Evolutionary conservation across 495 filamentous ascomycete genomes (phyloP).

Genomic region (Penicillium robsamsonii): DNA sequence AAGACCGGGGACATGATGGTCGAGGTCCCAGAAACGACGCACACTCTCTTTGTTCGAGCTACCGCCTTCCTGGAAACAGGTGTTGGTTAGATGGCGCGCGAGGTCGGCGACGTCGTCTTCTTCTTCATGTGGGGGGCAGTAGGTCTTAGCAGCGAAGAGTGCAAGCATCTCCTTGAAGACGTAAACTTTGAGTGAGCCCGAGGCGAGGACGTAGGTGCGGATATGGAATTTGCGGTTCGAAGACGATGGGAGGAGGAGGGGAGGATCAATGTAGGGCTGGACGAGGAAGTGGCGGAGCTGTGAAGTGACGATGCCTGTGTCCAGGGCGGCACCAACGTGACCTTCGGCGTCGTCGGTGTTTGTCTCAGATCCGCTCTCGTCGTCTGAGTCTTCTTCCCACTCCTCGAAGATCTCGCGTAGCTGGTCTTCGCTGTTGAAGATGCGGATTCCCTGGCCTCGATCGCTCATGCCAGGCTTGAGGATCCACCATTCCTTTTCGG

Average conservation of each 20-base stretch:
- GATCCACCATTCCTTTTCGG: slow-evolving; percentile 90
- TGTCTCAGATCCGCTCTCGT: slow-evolving; percentile 33
- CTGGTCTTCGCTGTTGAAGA: slow-evolving; percentile 81
- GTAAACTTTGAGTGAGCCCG: slow-evolving; percentile 75
- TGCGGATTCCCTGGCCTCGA: slow-evolving; percentile 83
- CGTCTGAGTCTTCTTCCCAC: slow-evolving; percentile 67
- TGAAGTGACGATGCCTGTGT: slow-evolving; percentile 67
- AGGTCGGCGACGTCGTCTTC: slow-evolving; percentile 55
- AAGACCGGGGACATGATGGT: slow-evolving; percentile 38
- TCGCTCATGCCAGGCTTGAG: slow-evolving; percentile 97
- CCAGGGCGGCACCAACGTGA: slow-evolving; percentile 27
- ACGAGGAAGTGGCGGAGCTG: slow-evolving; percentile 95
- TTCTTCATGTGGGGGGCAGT: slow-evolving; percentile 48
- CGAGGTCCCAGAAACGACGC: slow-evolving; percentile 67
- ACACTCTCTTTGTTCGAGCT: slow-evolving; percentile 58
- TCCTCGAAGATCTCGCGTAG: slow-evolving; percentile 81
- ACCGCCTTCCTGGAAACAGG: slow-evolving; percentile 74
- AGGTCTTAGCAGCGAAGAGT: slow-evolving; percentile 75
- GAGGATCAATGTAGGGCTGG: slow-evolving; percentile 92
- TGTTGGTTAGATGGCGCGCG: slow-evolving; percentile 83
- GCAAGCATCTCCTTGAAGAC: slow-evolving; percentile 90
- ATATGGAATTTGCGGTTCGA: slow-evolving; percentile 90
- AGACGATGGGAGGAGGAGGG: slow-evolving; percentile 67
- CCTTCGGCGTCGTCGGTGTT: slow-evolving; percentile 36
- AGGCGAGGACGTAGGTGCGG: slow-evolving; percentile 79